phyloP scores from a whole-genome alignment of 2,329 filamentous ascomycete species.

The Didymella arachidicola region DNA sequence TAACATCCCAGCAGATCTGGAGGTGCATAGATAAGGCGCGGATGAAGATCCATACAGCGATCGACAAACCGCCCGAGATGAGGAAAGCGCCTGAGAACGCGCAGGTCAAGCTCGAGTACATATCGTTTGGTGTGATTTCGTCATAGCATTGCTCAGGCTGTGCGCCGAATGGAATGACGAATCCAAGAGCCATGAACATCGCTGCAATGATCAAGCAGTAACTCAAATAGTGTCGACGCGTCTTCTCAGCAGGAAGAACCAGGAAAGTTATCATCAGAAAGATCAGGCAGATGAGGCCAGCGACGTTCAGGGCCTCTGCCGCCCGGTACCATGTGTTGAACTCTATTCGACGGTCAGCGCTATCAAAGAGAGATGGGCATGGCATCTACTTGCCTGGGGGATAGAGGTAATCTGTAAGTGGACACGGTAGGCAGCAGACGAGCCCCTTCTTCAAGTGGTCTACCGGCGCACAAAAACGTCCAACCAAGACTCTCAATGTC shows the following conservation, averaged over 20 bases:
- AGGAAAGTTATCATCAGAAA: constrained; percentile 84
- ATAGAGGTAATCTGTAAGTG: constrained; percentile 79
- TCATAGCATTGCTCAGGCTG: constrained; percentile 85
- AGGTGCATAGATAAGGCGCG: constrained; percentile 91
- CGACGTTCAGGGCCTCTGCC: constrained; percentile 85
- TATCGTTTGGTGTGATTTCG: constrained; percentile 90
- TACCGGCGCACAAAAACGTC: constrained; percentile 65
- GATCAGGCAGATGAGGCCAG: constrained; percentile 72
- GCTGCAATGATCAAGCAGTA: constrained; percentile 82
- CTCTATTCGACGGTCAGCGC: constrained; percentile 43
- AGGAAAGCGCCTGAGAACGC: constrained; percentile 88
- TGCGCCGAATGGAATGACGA: constrained; percentile 84
- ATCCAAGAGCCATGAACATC: constrained; percentile 82
- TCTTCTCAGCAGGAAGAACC: constrained; percentile 84
- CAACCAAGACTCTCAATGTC: constrained; percentile 57
- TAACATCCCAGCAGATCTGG: constrained; percentile 96
- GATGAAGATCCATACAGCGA: constrained; percentile 89
- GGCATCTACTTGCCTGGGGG: constrained; percentile 58
- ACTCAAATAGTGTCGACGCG: constrained; percentile 90
- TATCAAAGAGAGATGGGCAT: constrained; percentile 20
- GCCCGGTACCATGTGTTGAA: constrained; percentile 66
- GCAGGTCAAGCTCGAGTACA: constrained; percentile 82
- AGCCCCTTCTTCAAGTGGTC: constrained; percentile 56
- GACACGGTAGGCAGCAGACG: constrained; percentile 89
- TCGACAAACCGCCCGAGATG: constrained; percentile 83